Percentiles rank a stretch among this genome's conserved stretches.
These are phyloP conservation scores for Penicillium sp. DNA, from an alignment of 2,329 filamentous ascomycete genomes.

Conservation along the genomic window DNA sequence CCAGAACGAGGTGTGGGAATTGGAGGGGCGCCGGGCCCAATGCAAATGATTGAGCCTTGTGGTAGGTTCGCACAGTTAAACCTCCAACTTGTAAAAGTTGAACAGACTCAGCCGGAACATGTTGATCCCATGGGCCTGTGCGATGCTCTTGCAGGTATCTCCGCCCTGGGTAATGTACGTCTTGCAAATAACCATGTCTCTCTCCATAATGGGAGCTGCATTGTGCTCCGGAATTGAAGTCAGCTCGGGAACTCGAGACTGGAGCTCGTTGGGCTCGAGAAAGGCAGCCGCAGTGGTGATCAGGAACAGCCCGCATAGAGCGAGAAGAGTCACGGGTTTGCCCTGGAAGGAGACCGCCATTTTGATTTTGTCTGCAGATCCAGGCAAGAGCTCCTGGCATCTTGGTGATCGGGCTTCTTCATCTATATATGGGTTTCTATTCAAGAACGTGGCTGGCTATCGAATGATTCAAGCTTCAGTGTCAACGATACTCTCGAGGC, in stretches of 20 bases:
- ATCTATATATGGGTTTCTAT: background rate
- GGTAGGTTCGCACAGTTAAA: conserved; percentile 43
- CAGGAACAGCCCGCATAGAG: background rate
- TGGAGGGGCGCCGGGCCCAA: conserved; percentile 45
- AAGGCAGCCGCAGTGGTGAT: background rate
- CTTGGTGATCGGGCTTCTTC: background rate
- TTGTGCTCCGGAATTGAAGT: conserved; percentile 23
- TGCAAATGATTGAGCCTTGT: conserved; percentile 40
- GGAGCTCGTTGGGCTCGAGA: background rate
- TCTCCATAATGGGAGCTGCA: background rate
- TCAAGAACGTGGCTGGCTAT: background rate
- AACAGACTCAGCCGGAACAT: conserved; percentile 41
- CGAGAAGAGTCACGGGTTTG: background rate
- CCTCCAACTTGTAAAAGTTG: conserved; percentile 51
- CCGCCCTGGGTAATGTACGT: conserved; percentile 35
- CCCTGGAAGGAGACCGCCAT: background rate
- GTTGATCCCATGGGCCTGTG: conserved; percentile 38
- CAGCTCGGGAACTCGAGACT: conserved; percentile 13
- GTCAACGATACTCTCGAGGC: background rate
- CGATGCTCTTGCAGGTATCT: conserved; percentile 43
- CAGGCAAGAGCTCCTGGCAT: background rate
- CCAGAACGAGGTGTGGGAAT: conserved; percentile 44
- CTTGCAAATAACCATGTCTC: conserved; percentile 32
- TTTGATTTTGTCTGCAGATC: background rate
- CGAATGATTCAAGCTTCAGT: background rate